A percentile compares a stretch with the other conserved stretches of the same genome.
phyloP scores from a whole-genome alignment of 1,284 basidiomycete genomes.

The Cryptococcus sp. region DNA sequence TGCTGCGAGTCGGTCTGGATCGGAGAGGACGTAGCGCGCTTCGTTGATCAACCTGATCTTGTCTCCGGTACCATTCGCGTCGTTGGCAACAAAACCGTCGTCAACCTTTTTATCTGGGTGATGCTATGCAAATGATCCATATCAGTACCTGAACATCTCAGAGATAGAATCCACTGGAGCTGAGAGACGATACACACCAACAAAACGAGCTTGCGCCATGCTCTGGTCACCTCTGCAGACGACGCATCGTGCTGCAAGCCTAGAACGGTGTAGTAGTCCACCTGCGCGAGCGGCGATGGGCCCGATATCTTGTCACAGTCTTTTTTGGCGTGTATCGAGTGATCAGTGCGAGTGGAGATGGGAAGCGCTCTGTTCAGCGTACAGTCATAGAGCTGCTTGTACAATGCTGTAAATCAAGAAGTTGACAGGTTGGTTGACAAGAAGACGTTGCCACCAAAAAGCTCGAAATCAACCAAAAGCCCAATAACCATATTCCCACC shows the following conservation, averaged over 20 bases:
- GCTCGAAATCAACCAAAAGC: neutral
- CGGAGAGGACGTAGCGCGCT: conserved; percentile 47
- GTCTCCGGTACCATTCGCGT: neutral
- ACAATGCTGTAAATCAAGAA: too few species aligned
- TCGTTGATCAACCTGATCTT: conserved; percentile 48
- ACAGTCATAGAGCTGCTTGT: neutral
- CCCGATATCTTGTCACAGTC: conserved; percentile 2
- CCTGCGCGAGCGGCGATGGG: neutral
- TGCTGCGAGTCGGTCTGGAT: conserved; percentile 16
- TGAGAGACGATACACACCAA: conserved; percentile 27
- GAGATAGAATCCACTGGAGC: neutral
- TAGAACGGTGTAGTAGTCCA: conserved; percentile 46
- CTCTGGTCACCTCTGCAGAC: conserved; percentile 35
- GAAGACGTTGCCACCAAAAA: neutral
- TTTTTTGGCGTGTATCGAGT: neutral
- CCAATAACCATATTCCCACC: neutral
- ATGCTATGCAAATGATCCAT: conserved; percentile 18
- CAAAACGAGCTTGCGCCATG: conserved; percentile 47
- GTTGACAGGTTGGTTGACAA: neutral
- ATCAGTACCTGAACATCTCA: neutral
- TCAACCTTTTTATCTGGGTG: conserved; percentile 43
- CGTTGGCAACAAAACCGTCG: neutral
- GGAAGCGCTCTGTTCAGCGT: neutral
- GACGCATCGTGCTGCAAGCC: conserved; percentile 35
- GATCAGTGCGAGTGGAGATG: neutral